Conservation (phyloP, 1,139 yeast genomes). For the Saccharomyces hybrid region DNA sequence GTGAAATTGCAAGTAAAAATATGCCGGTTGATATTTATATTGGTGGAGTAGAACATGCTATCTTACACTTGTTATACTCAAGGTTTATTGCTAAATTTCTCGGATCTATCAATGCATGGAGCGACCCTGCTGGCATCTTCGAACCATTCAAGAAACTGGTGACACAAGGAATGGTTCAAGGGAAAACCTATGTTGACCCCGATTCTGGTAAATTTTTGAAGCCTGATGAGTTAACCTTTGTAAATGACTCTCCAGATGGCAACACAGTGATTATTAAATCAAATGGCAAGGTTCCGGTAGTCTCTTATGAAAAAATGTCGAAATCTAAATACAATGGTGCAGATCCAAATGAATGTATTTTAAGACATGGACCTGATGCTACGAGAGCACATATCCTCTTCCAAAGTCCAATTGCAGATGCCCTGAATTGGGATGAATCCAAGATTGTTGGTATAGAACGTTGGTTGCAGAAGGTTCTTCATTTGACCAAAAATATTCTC, state of each 20-base stretch:
- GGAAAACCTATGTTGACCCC: slow-evolving; percentile 72
- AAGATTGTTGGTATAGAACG: slow-evolving; percentile 82
- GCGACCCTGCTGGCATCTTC: slow-evolving; percentile 43
- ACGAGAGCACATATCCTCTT: slow-evolving; percentile 90
- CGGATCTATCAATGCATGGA: slow-evolving; percentile 53
- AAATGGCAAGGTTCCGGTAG: slow-evolving; percentile 44
- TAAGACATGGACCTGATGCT: slow-evolving; percentile 86
- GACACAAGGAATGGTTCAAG: slow-evolving; percentile 98
- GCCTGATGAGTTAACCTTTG: slow-evolving; percentile 58
- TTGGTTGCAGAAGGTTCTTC: slow-evolving; percentile 64
- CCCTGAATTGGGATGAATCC: slow-evolving; percentile 80
- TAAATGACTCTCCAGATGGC: slow-evolving; percentile 36
- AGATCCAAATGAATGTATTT: slow-evolving; percentile 73
- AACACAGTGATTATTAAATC: slow-evolving; percentile 32
- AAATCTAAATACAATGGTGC: slow-evolving; percentile 93
- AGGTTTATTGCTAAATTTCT: slow-evolving; percentile 79
- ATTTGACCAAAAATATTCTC: slow-evolving; percentile 30
- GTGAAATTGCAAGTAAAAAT: slow-evolving; percentile 41
- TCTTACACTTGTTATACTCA: slow-evolving; percentile 76
- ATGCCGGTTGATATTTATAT: slow-evolving; percentile 86
- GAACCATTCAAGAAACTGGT: slow-evolving; percentile 78
- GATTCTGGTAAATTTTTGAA: slow-evolving; percentile 62
- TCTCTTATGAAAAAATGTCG: slow-evolving; percentile 87
- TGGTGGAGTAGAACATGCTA: slow-evolving; percentile 97
- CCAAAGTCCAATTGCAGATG: slow-evolving; percentile 82